phyloP scores from a whole-genome alignment of 2,329 filamentous ascomycete species.

The Pseudogymnoascus sp. region DNA sequence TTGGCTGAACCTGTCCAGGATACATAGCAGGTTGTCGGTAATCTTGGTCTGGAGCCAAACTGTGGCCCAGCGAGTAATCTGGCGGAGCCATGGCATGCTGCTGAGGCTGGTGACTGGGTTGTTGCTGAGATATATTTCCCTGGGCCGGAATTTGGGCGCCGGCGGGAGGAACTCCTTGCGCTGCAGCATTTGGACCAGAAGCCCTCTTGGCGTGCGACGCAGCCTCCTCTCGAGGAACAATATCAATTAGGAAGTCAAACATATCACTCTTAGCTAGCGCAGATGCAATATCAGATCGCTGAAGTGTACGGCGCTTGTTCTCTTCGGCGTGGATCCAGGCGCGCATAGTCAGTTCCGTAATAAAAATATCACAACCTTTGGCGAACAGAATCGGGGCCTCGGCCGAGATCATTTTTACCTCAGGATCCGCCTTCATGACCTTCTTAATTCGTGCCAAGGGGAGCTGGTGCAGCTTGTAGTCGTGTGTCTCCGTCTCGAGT shows the following conservation, averaged over 20 bases:
- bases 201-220: conserved; percentile 75
- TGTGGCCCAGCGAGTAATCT: conserved; percentile 58
- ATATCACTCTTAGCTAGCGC: conserved; percentile 96
- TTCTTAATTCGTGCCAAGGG: conserved; percentile 99
- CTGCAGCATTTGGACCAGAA: conserved; percentile 38
- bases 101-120: conserved; percentile 45
- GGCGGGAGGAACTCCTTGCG: conserved; percentile 42
- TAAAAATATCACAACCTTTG: conserved; percentile 98
- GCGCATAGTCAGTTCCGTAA: conserved; percentile 97
- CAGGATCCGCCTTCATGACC: conserved; percentile 98
- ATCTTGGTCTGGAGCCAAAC: conserved; percentile 62
- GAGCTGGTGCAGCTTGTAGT: conserved; percentile 97
- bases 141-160: conserved; percentile 44
- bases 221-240: conserved; percentile 92
- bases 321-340: conserved; percentile 99
- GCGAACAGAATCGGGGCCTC: conserved; percentile 97
- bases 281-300: conserved; percentile 92
- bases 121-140: conserved; percentile 40
- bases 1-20: conserved; percentile 66
- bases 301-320: conserved; percentile 92
- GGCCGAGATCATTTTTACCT: conserved; percentile 99
- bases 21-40: conserved; percentile 83
- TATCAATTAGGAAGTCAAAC: conserved; percentile 99
- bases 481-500: conserved; percentile 88
- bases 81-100: conserved; percentile 53